Evolutionary conservation across 2,329 filamentous ascomycete species (phyloP).

Genomic region (Exophiala sp.): DNA sequence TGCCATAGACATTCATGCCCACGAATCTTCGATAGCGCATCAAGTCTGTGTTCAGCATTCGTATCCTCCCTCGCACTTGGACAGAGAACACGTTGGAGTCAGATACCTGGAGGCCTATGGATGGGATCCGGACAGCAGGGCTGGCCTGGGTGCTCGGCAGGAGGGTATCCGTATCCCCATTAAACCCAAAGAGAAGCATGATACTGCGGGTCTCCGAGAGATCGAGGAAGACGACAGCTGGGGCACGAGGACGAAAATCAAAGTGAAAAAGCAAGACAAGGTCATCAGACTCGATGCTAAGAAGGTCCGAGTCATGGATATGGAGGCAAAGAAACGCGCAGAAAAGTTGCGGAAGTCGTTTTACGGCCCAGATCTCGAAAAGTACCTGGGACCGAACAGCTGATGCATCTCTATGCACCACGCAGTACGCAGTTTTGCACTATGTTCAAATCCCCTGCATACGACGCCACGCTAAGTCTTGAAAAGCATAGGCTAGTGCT

Average conservation of each 20-base stretch:
- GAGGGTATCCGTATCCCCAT: constrained; percentile 74
- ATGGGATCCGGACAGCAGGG: constrained; percentile 60
- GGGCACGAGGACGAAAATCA: constrained; percentile 36
- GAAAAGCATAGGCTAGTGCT: constrained; percentile 17
- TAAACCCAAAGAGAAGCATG: constrained; percentile 67
- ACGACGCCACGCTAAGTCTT: constrained; percentile 24
- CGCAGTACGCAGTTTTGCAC: no score
- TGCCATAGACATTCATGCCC: constrained; percentile 29
- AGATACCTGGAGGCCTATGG: constrained; percentile 56
- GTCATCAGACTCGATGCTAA: constrained; percentile 63
- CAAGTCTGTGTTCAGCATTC: constrained; percentile 56
- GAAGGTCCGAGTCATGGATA: constrained; percentile 60
- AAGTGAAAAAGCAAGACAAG: constrained; percentile 31
- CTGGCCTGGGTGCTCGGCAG: constrained; percentile 67
- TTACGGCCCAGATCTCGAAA: constrained; percentile 72
- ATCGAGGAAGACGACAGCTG: constrained; percentile 27
- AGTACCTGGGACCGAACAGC: constrained; percentile 57
- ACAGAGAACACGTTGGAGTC: constrained; percentile 54
- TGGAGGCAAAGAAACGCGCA: constrained; percentile 59
- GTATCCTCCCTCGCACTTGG: constrained; percentile 56
- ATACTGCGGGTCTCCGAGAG: constrained; percentile 70
- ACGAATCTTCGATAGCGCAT: constrained; percentile 54
- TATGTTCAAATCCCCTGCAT: no score
- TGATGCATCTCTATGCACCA: constrained; percentile 1
- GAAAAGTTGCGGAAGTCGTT: constrained; percentile 67